Evolutionary conservation across 805 yeast species (phyloP), one percentile per base, ranked within the genome.

Genomic region (Hermanozyma aechmeae): DNA sequence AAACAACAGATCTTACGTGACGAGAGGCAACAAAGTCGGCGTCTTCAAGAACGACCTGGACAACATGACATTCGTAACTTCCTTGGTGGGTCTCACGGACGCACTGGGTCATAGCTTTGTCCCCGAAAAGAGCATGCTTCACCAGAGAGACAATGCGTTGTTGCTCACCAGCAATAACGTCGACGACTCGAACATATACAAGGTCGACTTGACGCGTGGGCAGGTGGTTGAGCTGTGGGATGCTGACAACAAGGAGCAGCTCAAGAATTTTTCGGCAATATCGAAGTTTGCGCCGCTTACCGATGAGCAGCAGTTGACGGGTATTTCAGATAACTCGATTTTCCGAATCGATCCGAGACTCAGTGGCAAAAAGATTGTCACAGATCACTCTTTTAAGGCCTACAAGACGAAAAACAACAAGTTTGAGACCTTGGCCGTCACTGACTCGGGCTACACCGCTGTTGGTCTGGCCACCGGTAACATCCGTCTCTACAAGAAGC

Each of bases 191-290:
- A 65, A 60, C 17, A 49, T 86, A 27, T 82, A 68, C 56, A 71
- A 73, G 40, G 71, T 85, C 85, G 96, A 86, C 56, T 53, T 86
- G 27, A 80, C 72, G 46, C 67, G 74, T 33, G 96, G 95, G 10
- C 63, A 76, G 45, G 68, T 86, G 30, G 79, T 86, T n/a, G 95
- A 86, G 48, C 92, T 83, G 47, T 86, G 94, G 92, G 57, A 67
- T 20, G 63, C 80, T 13, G 44, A 50, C 14, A 64, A 61, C 15
- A 24, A 27, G 13, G 68, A 68, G 29, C 38, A 65, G 6, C 62
- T 74, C 13, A 70, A 68, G 12, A 63, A 69, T 17, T 77, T 75
- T 49, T 80, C 79, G 2, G 87, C 94, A 4, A 63, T 73, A n/a
- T 53, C 67, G 28, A 85, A 84, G 52, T 79, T 77, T 43, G 72